These are phyloP conservation scores for Astragalus membranaceus DNA, from an alignment of 306 rosid genomes.

Conservation along the genomic window DNA sequence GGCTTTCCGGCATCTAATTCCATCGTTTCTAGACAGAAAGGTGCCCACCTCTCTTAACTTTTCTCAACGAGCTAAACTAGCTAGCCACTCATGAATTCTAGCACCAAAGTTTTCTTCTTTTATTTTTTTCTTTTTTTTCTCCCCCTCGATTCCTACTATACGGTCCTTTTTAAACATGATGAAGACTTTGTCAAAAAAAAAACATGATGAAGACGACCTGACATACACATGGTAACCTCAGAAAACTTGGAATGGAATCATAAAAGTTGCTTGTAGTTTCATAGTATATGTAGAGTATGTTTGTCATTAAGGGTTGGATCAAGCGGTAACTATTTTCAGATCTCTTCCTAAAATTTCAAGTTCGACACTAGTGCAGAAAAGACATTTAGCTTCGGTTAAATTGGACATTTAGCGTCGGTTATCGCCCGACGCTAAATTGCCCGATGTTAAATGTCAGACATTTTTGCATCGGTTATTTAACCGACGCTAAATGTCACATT, in stretches of 20 bases:
- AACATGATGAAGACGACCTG: conserved; percentile 21
- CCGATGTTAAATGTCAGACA: no score
- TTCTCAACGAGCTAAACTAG: not conserved
- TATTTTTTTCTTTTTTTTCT: not conserved
- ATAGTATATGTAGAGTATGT: no score
- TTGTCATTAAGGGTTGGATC: no score
- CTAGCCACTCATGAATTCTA: conserved; percentile 15
- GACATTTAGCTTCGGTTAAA: no score
- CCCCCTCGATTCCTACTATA: conserved; percentile 3
- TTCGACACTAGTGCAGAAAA: no score
- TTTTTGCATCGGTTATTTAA: no score
- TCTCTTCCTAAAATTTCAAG: no score
- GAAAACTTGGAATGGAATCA: conserved; percentile 30
- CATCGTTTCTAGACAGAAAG: conserved; percentile 17
- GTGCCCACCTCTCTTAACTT: conserved; percentile 12
- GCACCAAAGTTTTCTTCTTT: not conserved
- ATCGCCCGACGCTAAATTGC: no score
- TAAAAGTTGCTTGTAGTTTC: not conserved
- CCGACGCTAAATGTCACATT: no score
- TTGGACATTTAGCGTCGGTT: no score
- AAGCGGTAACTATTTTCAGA: no score
- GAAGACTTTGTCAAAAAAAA: no score
- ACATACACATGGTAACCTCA: conserved; percentile 19
- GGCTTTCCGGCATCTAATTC: conserved; percentile 32
- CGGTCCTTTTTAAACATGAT: conserved; percentile 20